Base-by-base conservation (phyloP, 1,139 yeast species). In the Blastobotrys persicus region DNA sequence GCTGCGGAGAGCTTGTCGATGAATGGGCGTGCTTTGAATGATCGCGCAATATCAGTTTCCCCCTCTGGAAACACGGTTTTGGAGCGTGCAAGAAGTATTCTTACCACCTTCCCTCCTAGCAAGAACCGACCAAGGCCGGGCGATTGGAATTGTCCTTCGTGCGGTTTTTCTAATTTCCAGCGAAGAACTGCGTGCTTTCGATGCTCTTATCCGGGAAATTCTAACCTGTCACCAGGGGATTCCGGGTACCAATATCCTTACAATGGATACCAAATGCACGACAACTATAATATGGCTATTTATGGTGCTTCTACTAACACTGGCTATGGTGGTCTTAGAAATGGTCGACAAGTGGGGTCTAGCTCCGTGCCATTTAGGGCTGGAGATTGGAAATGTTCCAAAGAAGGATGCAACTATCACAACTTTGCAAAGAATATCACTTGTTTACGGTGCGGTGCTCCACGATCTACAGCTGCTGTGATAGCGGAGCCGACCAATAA, bases 101-200 rank as follows among this genome's bases (percentile, higher is more conserved):
- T 91, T 51, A 77, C 88, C 0, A 88, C 95, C 7, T 89, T 91
- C 67, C 96, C 96, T 12, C 83, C 89, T 20, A 83, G 88, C 45
- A 89, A 89, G 61, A 89, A 89, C 66, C 78, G 95, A 59, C 96
- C 96, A 19, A 77, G 98, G 62, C 97, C 97, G 0, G 98, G 98
- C 19, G 98, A 91, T 64, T 91, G 98, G 98, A 87, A 88, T 5
- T 91, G 98, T 69, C 96, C 96, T 14, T 83, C 92, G 4, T 91
- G 98, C 73, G 96, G 97, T 1, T 91, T 91, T 64, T 86, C 95
- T 34, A 91, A 91, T 65, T 91, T 91, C 70, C 98, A 91, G 69
- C 80, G 97, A 61, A 79, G 98, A 67, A 87, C 95, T 1, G 95
- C 95, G 2, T 91, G 98, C 68, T 88, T 89, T 73, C 77, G 97